Evolutionary conservation across 108 stramenopile species (phyloP), one percentile per base, ranked within the genome.

Genomic region (Nitzschia inconspicua): DNA sequence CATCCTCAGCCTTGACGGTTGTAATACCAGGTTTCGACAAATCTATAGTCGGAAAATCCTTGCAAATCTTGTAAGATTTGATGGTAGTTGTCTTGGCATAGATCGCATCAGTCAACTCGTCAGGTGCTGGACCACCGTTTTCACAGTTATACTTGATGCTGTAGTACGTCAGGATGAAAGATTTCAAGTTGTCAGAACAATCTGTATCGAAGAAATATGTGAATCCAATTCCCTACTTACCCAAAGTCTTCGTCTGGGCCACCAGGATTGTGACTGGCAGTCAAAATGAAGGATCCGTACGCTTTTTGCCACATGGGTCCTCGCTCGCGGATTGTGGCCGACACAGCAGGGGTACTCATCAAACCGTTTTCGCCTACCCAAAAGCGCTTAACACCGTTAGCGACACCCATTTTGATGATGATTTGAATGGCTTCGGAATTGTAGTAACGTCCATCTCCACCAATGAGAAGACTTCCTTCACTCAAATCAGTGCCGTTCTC

Each of bases 261-360:
- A 47, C 98, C 99, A 25, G 99, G 98, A 85, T 99, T 99, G 91
- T 99, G 98, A 71, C 90, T 93, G n/a, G 98, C 99, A 25, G 99
- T 99, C 46, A 99, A 84, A 68, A 99, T 98, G 74, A 99, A 96
- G 20, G 94, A 97, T 40, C 98, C 98, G 56, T 94, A 97, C 16
- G 95, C 80, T 72, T 94, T 95, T 71, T 98, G 90, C 88, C 96
- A 97, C 35, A 80, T 87, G 11, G 97, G 95, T 25, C 96, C 98
- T 40, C 79, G 73, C 62, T 95, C 93, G 13, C 99, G 96, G 66
- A 99, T 98, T 37, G 95, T 77, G 25, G 98, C 97, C 13, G 95
- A 96, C 20, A 96, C 91, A 31, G 98, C 98, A 6, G 99, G 99
- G 40, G 99, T 99, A 26, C 97, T 97, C 55, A 99, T 78, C 51